These are phyloP conservation scores for Aegilops tauschii DNA, from an alignment of 176 grass and related monocot genomes.

Conservation along the genomic window DNA sequence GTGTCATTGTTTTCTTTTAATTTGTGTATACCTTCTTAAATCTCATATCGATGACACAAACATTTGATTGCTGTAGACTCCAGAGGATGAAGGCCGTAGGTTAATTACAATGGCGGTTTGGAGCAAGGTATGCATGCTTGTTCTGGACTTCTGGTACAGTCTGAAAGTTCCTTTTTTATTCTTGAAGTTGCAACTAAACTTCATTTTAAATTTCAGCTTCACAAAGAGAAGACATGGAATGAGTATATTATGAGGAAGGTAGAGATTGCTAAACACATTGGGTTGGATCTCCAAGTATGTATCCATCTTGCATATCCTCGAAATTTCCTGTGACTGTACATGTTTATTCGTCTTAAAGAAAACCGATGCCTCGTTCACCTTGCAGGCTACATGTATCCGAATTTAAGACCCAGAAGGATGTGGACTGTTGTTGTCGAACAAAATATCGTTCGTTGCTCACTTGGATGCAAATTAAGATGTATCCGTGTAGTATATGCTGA, in stretches of 20 bases:
- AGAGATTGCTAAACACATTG: not conserved
- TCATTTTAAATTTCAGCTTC: slow-evolving; percentile 8
- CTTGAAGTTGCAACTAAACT: not conserved
- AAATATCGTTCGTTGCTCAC: not conserved
- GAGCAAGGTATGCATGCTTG: not conserved
- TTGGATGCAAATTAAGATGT: not conserved
- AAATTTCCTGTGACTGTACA: not conserved
- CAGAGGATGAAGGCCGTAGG: not conserved
- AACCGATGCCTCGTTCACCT: not conserved
- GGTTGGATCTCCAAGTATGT: not conserved
- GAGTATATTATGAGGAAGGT: not conserved
- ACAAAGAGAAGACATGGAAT: not conserved
- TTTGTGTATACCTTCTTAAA: not conserved
- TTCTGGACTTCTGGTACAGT: not conserved
- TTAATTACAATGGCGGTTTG: not conserved
- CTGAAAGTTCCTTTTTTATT: not conserved
- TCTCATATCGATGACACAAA: not conserved
- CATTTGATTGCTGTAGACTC: not conserved
- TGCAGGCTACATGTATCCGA: not conserved
- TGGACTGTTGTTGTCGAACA: not conserved
- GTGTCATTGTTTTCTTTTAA: not conserved
- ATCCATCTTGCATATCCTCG: not conserved
- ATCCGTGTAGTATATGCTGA: not conserved
- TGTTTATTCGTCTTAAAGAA: not conserved
- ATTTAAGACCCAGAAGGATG: not conserved